Evolutionary conservation across 1,284 basidiomycete genomes (phyloP), one percentile per base, ranked within the genome.

Genomic region (Mycosarcoma mackinlayi): DNA sequence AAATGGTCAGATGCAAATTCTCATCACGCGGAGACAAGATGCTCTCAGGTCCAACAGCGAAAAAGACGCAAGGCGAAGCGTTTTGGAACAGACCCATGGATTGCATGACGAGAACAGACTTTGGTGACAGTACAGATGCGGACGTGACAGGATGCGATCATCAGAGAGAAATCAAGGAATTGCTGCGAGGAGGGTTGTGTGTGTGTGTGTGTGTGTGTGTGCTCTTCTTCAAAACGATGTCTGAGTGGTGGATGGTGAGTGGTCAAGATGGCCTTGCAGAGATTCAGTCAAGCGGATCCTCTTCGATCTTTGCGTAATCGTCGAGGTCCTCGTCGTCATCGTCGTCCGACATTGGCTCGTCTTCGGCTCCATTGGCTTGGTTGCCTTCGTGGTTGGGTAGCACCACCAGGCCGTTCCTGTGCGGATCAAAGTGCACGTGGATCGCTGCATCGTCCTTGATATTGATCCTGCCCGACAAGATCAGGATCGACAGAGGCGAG

Each of bases 401-500:
- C 54, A 97, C 89, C 31, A 87, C 84, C 37, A 98, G 84, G 28
- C 90, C 88, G 84, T 98, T 97, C 70, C 88, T 88, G 28, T 90
- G 89, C 16, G 90, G 88, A 79, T 98, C 93, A 71, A 93, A 94
- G 27, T 87, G 87, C 53, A 98, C 87, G 33, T 85, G 84, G 8
- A 92, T 91, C 0, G 83, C 86, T 83, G 96, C 93, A 33, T 90
- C 90, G 62, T 98, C 93, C 45, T 89, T 87, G 55, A 96, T 86
- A 45, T 89, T 87, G 52, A 96, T 85, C 48, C 89, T 87, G 71
- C 92, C 92, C 34, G 92, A 90, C 44, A 98, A 88, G 46, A 98
- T 87, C 85, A 93, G 88, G 62, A 92, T 86, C 18, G 93, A 93
- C 41, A 98, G 85, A 9, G 95, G 95, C 83, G 96, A 94, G 75